Percentiles rank a stretch among this genome's conserved stretches.
Conservation (phyloP, 192 early-diverging fungal genomes). For the Jimgerdemannia flammicorona region DNA sequence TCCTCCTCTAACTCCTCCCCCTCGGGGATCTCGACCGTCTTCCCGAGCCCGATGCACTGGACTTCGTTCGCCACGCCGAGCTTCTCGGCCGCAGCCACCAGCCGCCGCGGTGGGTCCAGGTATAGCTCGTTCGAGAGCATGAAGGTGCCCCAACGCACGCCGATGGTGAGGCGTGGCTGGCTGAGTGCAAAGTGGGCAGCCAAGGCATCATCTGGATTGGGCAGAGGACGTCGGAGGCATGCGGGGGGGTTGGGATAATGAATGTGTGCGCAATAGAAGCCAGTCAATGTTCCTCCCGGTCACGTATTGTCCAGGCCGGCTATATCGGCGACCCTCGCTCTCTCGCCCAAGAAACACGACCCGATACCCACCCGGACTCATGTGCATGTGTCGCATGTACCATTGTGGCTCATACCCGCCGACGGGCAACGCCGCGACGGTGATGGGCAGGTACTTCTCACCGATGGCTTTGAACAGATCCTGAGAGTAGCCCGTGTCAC, state of each 20-base stretch:
- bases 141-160: constrained; percentile 61
- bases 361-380: constrained; percentile 26
- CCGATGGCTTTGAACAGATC: constrained; percentile 50
- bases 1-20: too few relatives aligned
- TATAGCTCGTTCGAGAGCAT: constrained; percentile 62
- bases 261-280: too few relatives aligned
- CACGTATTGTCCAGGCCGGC: too few relatives aligned
- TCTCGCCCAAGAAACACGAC: too few relatives aligned
- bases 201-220: constrained; percentile 35
- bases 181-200: constrained; percentile 42
- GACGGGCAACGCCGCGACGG: constrained; percentile 51
- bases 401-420: constrained; percentile 47
- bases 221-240: too few relatives aligned
- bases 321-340: too few relatives aligned
- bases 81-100: too few relatives aligned
- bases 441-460: constrained; percentile 41
- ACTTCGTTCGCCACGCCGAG: too few relatives aligned
- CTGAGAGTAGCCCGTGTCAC: constrained; percentile 50
- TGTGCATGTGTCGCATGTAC: constrained; percentile 50
- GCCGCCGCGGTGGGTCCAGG: constrained; percentile 35
- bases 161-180: constrained; percentile 35
- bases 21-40: too few relatives aligned
- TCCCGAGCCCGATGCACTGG: too few relatives aligned
- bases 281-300: too few relatives aligned
- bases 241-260: too few relatives aligned